Evolutionary conservation across 495 filamentous ascomycete species (phyloP).

Genomic region (Talaromyces wortmannii): DNA sequence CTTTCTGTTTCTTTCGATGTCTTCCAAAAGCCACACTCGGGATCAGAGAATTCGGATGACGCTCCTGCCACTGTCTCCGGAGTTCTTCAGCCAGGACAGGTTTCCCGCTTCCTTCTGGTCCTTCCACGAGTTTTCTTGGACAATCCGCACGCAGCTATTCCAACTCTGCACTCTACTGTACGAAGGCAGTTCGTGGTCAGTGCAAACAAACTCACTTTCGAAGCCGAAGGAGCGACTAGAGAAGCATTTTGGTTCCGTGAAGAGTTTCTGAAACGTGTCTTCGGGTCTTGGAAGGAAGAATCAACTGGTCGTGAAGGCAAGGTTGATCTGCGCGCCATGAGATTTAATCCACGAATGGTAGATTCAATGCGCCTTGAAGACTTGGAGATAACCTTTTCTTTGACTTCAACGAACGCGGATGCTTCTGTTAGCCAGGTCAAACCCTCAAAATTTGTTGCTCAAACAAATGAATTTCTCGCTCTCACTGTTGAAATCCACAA

Average conservation of each 20-base stretch:
- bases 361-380: constrained; percentile 80
- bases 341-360: constrained; percentile 71
- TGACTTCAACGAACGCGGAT: constrained; percentile 5
- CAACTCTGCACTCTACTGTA: constrained; percentile 63
- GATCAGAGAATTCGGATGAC: constrained; percentile 6
- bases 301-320: constrained; percentile 53
- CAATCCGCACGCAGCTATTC: constrained; percentile 71
- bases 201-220: constrained; percentile 66
- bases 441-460: constrained; percentile 47
- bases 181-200: constrained; percentile 87
- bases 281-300: constrained; percentile 64
- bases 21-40: not conserved
- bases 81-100: constrained; percentile 70
- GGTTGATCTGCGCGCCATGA: constrained; percentile 67
- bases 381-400: constrained; percentile 60
- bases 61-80: constrained; percentile 44
- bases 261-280: constrained; percentile 65
- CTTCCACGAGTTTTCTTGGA: constrained; percentile 69
- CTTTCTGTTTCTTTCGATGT: constrained; percentile 40
- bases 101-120: constrained; percentile 67
- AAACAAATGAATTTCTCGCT: constrained; percentile 64
- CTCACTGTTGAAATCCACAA: constrained; percentile 65
- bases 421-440: constrained; percentile 28
- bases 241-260: constrained; percentile 94
- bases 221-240: constrained; percentile 67